Evolutionary conservation across 441 rosid genomes (phyloP), one percentile per base, ranked within the genome.

Genomic region (Hura crepitans): DNA sequence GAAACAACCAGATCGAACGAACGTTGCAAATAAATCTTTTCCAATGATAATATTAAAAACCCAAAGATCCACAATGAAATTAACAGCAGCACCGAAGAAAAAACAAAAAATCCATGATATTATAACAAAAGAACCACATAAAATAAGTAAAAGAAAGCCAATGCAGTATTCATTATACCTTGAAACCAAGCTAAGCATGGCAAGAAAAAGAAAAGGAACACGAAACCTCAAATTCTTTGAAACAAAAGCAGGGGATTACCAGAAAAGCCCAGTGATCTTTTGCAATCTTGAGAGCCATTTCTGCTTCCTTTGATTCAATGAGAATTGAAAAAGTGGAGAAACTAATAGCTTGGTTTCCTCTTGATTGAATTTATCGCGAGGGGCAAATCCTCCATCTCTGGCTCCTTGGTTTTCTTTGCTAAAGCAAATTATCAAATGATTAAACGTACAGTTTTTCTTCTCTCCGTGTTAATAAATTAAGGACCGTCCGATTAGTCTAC

Each of bases 181-280:
- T 0, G 12, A 37, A 14, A 31, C 35, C 45, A 20, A 12, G 43
- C 37, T 15, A 58, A 69, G 56, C 9, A 62, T 42, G 46, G 14
- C 46, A 50, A 37, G 23, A 50, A 45, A 33, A 27, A 20, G 14
- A 8, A 15, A 51, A 37, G 50, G 27, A 54, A 39, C 6, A 7
- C 23, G 6, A 37, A 10, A 47, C 20, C 42, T 35, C 0, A 4
- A 30, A 31, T 31, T 14, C 50, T 22, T 6, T 2, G 23, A 13
- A 31, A 20, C 25, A 72, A 10, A 25, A 20, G 31, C 23, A 59
- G 30, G 68, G n/a, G 50, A 28, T 73, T 85, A 87, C 92, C 87
- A 85, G 84, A 75, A 85, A 87, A 51, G 81, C 84, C 89, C 89
- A 87, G 75, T 80, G 89, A 81, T 82, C 83, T 49, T 73, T 68